Percentiles rank a stretch among this genome's conserved stretches.
Evolutionary conservation across 306 rosid species (phyloP).

Genomic region (Medicago ruthenica): DNA sequence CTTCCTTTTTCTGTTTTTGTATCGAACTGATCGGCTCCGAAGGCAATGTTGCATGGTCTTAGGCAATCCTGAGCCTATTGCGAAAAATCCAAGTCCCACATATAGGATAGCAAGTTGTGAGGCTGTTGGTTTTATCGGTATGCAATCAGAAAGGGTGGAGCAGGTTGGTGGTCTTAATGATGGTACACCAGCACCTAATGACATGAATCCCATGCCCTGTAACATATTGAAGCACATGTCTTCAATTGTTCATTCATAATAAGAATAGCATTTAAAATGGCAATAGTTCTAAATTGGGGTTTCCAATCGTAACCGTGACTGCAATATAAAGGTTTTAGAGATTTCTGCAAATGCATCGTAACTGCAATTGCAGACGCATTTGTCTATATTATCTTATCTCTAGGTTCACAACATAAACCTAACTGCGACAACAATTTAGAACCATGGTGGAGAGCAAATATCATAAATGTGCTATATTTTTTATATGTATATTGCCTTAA

Average conservation of each 20-base stretch:
- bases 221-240: conserved; percentile 7
- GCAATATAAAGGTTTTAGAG: not conserved
- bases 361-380: not conserved
- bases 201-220: conserved; percentile 62
- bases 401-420: not conserved
- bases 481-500: not conserved
- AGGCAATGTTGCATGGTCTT: conserved; percentile 79
- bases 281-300: not conserved
- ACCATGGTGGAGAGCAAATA: not conserved
- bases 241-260: conserved; percentile 26
- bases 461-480: not conserved
- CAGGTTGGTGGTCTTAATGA: conserved; percentile 58
- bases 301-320: not conserved
- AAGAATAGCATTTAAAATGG: conserved; percentile 4
- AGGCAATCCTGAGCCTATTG: conserved; percentile 62
- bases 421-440: not conserved
- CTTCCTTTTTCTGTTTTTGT: conserved; percentile 54
- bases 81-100: conserved; percentile 52
- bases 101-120: conserved; percentile 53
- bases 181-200: conserved; percentile 55
- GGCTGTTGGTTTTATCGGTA: conserved; percentile 39
- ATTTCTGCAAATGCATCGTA: not conserved
- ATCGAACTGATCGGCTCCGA: conserved; percentile 78
- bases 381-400: not conserved
- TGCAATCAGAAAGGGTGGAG: conserved; percentile 41